Conservation (phyloP, 352 stramenopile species). For the Globisporangium nodosum region DNA sequence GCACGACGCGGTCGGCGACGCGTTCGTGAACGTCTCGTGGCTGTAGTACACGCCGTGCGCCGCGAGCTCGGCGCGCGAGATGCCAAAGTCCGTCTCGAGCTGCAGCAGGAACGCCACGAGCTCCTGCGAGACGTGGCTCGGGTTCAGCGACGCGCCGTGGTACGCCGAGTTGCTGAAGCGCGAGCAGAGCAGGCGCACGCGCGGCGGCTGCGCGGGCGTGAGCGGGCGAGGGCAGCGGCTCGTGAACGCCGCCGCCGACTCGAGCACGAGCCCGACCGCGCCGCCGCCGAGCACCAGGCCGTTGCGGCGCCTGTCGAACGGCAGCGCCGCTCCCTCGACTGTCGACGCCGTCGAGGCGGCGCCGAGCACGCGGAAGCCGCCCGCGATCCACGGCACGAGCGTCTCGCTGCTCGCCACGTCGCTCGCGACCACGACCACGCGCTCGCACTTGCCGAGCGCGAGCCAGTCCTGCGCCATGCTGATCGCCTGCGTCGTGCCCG, state of each 20-base stretch:
- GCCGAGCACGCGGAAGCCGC: constrained; percentile 92
- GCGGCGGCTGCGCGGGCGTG: constrained; percentile 6
- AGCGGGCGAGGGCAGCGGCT: constrained; percentile 10
- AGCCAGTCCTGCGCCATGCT: constrained; percentile 95
- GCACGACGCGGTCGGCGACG: constrained; percentile 89
- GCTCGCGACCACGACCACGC: constrained; percentile 93
- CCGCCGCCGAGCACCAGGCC: constrained; percentile 94
- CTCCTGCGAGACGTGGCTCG: constrained; percentile 91
- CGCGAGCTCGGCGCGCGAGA: constrained; percentile 89
- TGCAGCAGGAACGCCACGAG: constrained; percentile 86
- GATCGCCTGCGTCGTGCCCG: constrained; percentile 90
- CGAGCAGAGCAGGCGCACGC: constrained; percentile 86
- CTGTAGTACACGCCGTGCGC: constrained; percentile 95
- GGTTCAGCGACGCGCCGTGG: constrained; percentile 93
- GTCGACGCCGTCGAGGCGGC: constrained; percentile 85
- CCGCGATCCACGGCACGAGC: constrained; percentile 92
- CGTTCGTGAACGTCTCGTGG: constrained; percentile 96
- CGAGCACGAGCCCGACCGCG: constrained; percentile 77
- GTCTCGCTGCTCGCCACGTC: constrained; percentile 89
- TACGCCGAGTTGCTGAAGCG: constrained; percentile 96
- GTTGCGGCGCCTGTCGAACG: constrained; percentile 91
- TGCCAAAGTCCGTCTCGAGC: constrained; percentile 89
- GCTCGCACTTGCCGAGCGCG: constrained; percentile 84
- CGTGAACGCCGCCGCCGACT: constrained; percentile 35
- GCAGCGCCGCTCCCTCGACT: constrained; percentile 76